Evolutionary conservation across 495 filamentous ascomycete genomes (phyloP), one percentile per base, ranked within the genome.

Genomic region (Trichoderma virens): DNA sequence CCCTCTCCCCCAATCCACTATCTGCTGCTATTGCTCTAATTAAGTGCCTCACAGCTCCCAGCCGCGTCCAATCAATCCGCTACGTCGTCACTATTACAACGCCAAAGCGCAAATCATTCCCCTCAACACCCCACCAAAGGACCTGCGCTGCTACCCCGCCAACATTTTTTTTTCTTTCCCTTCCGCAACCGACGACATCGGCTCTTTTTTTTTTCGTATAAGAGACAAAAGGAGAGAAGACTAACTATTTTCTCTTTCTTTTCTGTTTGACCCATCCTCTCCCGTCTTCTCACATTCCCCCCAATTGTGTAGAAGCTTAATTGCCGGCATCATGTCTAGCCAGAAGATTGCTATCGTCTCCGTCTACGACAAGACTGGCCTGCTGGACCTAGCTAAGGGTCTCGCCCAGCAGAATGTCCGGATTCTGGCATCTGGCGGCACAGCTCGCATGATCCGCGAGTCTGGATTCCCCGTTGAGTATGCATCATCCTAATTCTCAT

Each of bases 331-430:
- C 47, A 64, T 65, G 63, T 56, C 64, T 6, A 27, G 4, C 28
- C 64, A 76, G 69, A 72, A 73, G 65, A 82, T 79, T 88, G 94
- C 94, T 47, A 98, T 98, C 71, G 84, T 98, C 71, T 97, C 92
- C 68, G 95, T 98, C 81, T 98, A 93, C 73, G 90, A 98, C 81
- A 98, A 98, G 88, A 97, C 93, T 63, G 94, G 94, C 61, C 84
- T 98, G 64, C 79, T 98, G 54, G 94, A 98, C 77, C 83, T 98
- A 62, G 94, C 94, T 66, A 98, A 97, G 76, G 94, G 94, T 68
- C 84, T 98, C 41, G 85, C 89, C 68, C 85, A 96, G 80, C 82
- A 94, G 67, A 88, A 95, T 83, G 90, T 97, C 69, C 88, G 93
- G 66, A 85, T 98, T 70, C 81, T 98, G 47, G 94, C 93, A 54